Base-by-base conservation (phyloP, 1,139 yeast genomes). In the Sugiyamaella grinbergsii region DNA sequence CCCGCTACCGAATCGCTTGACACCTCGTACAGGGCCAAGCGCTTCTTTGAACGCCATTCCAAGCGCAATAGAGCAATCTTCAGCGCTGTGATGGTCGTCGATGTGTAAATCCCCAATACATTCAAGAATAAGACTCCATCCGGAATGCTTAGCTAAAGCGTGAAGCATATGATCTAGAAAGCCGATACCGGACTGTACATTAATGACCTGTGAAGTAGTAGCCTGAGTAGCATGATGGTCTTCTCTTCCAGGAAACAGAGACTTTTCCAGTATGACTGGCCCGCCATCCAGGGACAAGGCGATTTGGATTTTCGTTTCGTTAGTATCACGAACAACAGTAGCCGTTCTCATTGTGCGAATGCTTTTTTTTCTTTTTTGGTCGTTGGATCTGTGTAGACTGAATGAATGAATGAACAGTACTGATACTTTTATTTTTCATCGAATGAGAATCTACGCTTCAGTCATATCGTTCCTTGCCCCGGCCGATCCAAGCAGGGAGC, bases 81-180 rank as follows among this genome's bases (percentile, higher is more conserved):
- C 98, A 4, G 96, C 86, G 1, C 96, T 83, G 69, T 93, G 98
- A 69, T 93, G 98, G 71, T 93, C 98, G 67, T 93, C 98, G 50
- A 93, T 91, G 69, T 90, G 95, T 64, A 90, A 74, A 67, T 93
- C 98, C 34, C 98, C 98, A 55, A 85, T 78, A 70, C 98, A 91
- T 65, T 87, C 95, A 23, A 93, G 79, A 29, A 87, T 75, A 55
- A 93, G 69, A 18, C 96, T 88, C 98, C 98, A 93, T 11, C 98
- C 98, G 1, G 94, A 77, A 70, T 93, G 98, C 66, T 93, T 93
- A 39, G 98, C 97, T 60, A 93, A 76, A 0, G 98, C 98, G 64
- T 91, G 97, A 41, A 93, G 75, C 98, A 93, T 93, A 69, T 93
- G 98, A 72, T 93, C 98, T 55, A 93, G 74, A 67, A 93, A 93